These are phyloP conservation scores for Phytophthora rubi DNA, from an alignment of 352 stramenopile species.

Conservation along the genomic window DNA sequence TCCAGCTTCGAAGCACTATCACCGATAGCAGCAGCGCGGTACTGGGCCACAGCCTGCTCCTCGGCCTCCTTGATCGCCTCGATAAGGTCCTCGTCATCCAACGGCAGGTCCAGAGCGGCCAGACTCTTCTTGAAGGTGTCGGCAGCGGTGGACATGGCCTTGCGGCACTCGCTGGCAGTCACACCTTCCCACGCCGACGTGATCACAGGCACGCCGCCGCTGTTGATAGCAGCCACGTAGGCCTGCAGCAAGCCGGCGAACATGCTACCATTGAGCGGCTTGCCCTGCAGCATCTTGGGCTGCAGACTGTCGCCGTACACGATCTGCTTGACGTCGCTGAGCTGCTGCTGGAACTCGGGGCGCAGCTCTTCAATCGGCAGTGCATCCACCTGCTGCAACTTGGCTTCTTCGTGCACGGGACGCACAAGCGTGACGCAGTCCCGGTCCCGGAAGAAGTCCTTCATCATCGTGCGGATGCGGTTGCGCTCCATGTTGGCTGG, in stretches of 20 bases:
- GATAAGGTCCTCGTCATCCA: conserved; percentile 75
- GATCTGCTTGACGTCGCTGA: conserved; percentile 67
- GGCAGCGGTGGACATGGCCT: conserved; percentile 65
- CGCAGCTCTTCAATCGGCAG: conserved; percentile 71
- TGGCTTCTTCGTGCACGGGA: conserved; percentile 78
- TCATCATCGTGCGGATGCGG: conserved; percentile 83
- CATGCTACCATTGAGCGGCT: conserved; percentile 83
- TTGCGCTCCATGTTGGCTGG: conserved; percentile 80
- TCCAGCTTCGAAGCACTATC: conserved; percentile 74
- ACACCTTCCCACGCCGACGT: conserved; percentile 88
- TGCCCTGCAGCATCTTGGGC: conserved; percentile 87
- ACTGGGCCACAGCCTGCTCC: conserved; percentile 57
- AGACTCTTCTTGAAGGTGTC: conserved; percentile 74
- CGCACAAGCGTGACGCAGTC: conserved; percentile 86
- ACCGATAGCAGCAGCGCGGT: conserved; percentile 69
- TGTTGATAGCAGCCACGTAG: conserved; percentile 89
- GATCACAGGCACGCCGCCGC: conserved; percentile 89
- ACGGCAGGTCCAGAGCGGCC: conserved; percentile 61
- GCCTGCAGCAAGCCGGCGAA: conserved; percentile 82
- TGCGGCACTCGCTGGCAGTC: conserved; percentile 80
- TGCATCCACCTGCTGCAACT: conserved; percentile 80
- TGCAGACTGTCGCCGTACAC: conserved; percentile 76
- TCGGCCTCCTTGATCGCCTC: conserved; percentile 65
- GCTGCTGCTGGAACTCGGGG: conserved; percentile 78
- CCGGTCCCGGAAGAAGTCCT: conserved; percentile 84